phyloP scores from a whole-genome alignment of 495 filamentous ascomycete species.

The Aspergillus taichungensis region DNA sequence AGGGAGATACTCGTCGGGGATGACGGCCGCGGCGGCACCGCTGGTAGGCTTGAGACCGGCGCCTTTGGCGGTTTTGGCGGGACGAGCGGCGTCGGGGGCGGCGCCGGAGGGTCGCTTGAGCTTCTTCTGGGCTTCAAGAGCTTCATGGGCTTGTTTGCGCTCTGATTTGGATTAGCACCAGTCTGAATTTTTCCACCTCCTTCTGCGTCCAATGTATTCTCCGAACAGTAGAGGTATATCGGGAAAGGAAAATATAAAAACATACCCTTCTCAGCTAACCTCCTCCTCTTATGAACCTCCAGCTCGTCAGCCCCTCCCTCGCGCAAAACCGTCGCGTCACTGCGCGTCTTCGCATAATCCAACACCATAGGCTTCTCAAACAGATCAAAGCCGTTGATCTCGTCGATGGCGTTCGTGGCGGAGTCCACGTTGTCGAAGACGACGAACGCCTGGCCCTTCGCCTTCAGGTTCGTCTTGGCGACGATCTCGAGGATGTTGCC shows the following conservation, averaged over 20 bases:
- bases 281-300: slow-evolving; percentile 75
- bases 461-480: slow-evolving; percentile 83
- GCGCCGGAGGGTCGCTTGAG: slow-evolving; percentile 63
- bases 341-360: slow-evolving; percentile 74
- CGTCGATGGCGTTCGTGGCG: slow-evolving; percentile 73
- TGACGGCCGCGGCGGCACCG: slow-evolving; percentile 58
- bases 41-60: slow-evolving; percentile 75
- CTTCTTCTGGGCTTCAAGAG: slow-evolving; percentile 72
- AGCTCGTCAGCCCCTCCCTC: slow-evolving; percentile 72
- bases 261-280: slow-evolving; percentile 86
- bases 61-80: slow-evolving; percentile 64
- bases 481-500: slow-evolving; percentile 86
- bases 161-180: slow-evolving; percentile 44
- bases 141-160: slow-evolving; percentile 81
- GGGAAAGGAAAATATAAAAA: slow-evolving; percentile 3
- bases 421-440: slow-evolving; percentile 77
- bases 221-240: not conserved
- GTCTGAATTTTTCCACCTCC: too few species aligned
- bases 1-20: slow-evolving; percentile 94
- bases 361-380: slow-evolving; percentile 90
- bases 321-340: slow-evolving; percentile 75
- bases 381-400: slow-evolving; percentile 87
- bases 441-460: slow-evolving; percentile 94
- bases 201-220: too few species aligned
- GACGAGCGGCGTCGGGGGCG: slow-evolving; percentile 45